Evolutionary conservation across 108 stramenopile species (phyloP).

Genomic region (Cyclotella cryptica): DNA sequence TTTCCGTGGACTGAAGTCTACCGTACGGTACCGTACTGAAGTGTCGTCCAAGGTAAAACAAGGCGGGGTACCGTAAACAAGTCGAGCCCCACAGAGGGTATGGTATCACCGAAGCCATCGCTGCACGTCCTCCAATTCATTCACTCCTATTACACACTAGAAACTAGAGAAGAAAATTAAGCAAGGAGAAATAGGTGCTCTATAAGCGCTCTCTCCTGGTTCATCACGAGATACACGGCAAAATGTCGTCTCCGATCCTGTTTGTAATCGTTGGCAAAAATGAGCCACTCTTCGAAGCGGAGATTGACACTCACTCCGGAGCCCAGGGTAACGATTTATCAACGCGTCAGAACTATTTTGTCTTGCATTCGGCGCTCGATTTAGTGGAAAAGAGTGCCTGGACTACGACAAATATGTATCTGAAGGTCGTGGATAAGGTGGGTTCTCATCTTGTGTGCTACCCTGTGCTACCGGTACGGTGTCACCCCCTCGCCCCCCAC

Average conservation of each 20-base stretch:
- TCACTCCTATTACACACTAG: too few species aligned
- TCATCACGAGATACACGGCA: background rate
- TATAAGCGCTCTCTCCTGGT: background rate
- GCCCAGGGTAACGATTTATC: conserved; percentile 60
- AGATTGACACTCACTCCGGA: conserved; percentile 67
- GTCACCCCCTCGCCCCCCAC: background rate
- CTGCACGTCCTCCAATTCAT: too few species aligned
- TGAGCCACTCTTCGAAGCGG: conserved; percentile 89
- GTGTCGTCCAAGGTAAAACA: too few species aligned
- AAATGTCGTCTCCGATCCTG: conserved; percentile 61
- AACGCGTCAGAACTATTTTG: conserved; percentile 94
- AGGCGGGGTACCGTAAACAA: too few species aligned
- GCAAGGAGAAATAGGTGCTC: background rate
- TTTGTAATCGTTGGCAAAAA: conserved; percentile 88
- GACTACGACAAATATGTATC: conserved; percentile 90
- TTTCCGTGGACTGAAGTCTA: too few species aligned
- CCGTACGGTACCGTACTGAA: too few species aligned
- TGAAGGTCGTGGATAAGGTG: conserved; percentile 92
- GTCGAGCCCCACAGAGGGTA: too few species aligned
- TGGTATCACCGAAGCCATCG: too few species aligned
- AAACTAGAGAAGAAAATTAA: too few species aligned
- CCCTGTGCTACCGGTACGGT: background rate
- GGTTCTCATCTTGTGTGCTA: background rate
- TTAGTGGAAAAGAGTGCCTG: conserved; percentile 90
- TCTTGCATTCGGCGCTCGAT: conserved; percentile 92